Conservation (phyloP, 805 yeast species). For the Metschnikowia baotianmanensis region DNA sequence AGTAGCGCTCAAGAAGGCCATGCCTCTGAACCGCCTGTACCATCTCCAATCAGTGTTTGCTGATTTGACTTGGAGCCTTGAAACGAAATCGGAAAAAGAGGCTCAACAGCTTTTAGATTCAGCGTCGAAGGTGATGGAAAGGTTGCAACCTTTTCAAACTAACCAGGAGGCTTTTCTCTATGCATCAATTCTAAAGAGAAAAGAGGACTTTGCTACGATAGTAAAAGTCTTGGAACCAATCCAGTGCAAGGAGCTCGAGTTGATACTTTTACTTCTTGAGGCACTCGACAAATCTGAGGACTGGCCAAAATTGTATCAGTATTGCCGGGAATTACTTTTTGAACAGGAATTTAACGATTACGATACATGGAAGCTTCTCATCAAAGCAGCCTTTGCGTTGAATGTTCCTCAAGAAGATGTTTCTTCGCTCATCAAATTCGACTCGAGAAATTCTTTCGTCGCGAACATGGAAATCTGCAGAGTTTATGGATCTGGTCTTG, state of each 20-base stretch:
- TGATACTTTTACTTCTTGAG: conserved; percentile 53
- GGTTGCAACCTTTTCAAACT: conserved; percentile 47
- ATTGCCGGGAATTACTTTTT: conserved; percentile 36
- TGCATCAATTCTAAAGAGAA: conserved; percentile 46
- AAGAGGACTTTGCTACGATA: conserved; percentile 33
- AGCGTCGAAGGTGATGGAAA: conserved; percentile 46
- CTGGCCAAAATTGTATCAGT: conserved; percentile 39
- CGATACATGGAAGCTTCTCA: conserved; percentile 63
- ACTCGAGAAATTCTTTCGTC: conserved; percentile 55
- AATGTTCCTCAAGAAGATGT: conserved; percentile 32
- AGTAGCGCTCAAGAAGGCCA: conserved; percentile 22
- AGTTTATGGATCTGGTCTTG: conserved; percentile 23
- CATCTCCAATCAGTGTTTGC: conserved; percentile 58
- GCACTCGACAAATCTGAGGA: conserved; percentile 40
- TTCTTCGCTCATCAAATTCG: conserved; percentile 10
- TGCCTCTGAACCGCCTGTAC: conserved; percentile 27
- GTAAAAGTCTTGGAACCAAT: conserved; percentile 20
- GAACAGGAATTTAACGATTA: conserved; percentile 65
- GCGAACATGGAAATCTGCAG: conserved; percentile 49
- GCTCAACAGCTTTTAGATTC: conserved; percentile 1
- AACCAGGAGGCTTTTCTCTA: conserved; percentile 69
- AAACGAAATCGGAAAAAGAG: conserved; percentile 43
- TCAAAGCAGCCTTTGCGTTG: conserved; percentile 43
- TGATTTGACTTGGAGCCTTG: conserved; percentile 41
- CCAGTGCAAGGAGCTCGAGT: conserved; percentile 55